These are phyloP conservation scores for Camelina hispida DNA, from an alignment of 345 rosid species.

Conservation along the genomic window DNA sequence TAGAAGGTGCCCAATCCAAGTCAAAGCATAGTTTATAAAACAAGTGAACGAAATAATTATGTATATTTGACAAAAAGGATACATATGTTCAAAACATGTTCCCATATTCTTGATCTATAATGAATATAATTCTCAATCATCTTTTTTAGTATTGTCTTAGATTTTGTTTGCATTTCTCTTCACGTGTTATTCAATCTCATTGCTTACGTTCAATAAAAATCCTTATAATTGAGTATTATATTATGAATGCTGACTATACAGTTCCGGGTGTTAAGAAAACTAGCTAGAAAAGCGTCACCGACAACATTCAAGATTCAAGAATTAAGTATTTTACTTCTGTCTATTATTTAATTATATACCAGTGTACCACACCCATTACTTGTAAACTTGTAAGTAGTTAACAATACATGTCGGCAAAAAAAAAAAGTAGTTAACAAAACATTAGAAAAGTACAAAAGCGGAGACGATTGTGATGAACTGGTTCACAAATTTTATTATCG, in stretches of 20 bases:
- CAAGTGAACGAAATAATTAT: background rate
- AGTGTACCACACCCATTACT: too few relatives aligned
- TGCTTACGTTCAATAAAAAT: background rate
- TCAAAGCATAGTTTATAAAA: background rate
- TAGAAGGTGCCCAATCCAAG: conserved; percentile 11
- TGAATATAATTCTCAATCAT: background rate
- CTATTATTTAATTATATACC: conserved; percentile 9
- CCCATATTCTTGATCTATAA: background rate
- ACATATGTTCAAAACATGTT: background rate
- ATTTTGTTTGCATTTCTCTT: background rate
- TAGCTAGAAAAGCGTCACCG: conserved; percentile 17
- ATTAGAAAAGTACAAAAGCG: background rate
- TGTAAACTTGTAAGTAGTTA: too few relatives aligned
- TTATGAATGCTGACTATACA: background rate
- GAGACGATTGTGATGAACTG: background rate
- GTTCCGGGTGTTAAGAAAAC: background rate
- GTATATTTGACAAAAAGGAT: background rate
- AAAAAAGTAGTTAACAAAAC: conserved; percentile 2
- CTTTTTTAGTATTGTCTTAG: background rate
- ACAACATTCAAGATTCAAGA: conserved; percentile 32
- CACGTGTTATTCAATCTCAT: background rate
- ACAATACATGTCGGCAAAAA: background rate
- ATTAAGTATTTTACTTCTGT: conserved; percentile 11
- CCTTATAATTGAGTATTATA: background rate
- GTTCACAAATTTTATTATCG: background rate